phyloP scores from a whole-genome alignment of 371 early-diverging fungal genomes.

The Amoeboaphelidium protococcarum region DNA sequence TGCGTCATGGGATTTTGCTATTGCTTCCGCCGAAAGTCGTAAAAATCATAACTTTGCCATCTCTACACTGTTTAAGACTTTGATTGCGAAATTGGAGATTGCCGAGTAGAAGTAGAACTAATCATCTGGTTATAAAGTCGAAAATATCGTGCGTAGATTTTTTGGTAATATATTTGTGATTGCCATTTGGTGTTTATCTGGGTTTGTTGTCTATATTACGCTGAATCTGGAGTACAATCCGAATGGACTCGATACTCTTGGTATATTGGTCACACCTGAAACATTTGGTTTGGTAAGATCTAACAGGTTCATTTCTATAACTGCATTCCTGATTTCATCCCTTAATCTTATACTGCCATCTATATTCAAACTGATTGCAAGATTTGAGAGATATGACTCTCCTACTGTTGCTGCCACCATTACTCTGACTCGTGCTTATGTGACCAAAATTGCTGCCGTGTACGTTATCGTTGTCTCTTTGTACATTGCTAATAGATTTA shows the following conservation, averaged over 20 bases:
- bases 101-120: background rate
- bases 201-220: background rate
- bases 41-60: constrained; percentile 3
- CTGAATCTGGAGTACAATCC: background rate
- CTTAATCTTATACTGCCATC: constrained; percentile 3
- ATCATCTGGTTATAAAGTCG: background rate
- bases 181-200: background rate
- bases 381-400: constrained; percentile 2
- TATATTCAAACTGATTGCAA: constrained; percentile 1
- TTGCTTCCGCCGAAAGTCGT: background rate
- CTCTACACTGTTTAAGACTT: background rate
- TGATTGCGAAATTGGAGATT: background rate
- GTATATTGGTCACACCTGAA: too few species aligned
- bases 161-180: background rate
- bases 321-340: constrained; percentile 2
- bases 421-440: background rate
- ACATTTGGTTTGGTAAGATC: background rate
- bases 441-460: constrained; percentile 5
- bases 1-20: constrained; percentile 2
- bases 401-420: background rate
- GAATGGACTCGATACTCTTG: too few species aligned
- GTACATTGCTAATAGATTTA: background rate
- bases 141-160: background rate
- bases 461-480: constrained; percentile 3
- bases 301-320: background rate